Percentiles rank a stretch among this genome's conserved stretches.
Conservation (phyloP, 2,329 filamentous ascomycete species). For the Xylogone sp. region DNA sequence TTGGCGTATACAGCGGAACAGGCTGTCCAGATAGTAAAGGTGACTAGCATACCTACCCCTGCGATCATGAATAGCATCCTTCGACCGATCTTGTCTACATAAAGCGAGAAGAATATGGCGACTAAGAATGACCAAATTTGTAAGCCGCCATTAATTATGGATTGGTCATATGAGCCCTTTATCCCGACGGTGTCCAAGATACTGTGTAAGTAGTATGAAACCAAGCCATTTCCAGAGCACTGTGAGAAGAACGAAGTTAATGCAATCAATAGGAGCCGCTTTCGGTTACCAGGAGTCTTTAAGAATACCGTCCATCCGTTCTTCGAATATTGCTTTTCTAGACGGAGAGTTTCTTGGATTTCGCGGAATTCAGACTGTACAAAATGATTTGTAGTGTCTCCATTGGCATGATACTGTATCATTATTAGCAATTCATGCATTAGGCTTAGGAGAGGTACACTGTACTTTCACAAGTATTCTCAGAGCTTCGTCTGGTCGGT, state of each 20-base stretch:
- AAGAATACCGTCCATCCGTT: slow-evolving; percentile 37
- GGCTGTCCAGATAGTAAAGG: slow-evolving; percentile 23
- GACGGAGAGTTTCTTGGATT: slow-evolving; percentile 29
- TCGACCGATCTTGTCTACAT: slow-evolving; percentile 28
- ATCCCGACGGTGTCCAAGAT: slow-evolving; percentile 19
- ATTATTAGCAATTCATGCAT: neutral
- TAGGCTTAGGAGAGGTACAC: too few relatives aligned
- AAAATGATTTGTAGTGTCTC: slow-evolving; percentile 29
- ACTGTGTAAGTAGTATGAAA: slow-evolving; percentile 52
- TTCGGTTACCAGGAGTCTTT: slow-evolving; percentile 57
- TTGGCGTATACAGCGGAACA: slow-evolving; percentile 14
- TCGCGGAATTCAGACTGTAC: slow-evolving; percentile 35
- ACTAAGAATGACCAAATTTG: slow-evolving; percentile 25
- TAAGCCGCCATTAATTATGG: slow-evolving; percentile 17
- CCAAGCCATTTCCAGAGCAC: slow-evolving; percentile 64
- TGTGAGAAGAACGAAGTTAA: slow-evolving; percentile 63
- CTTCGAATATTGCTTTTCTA: slow-evolving; percentile 9
- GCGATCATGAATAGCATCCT: slow-evolving; percentile 24
- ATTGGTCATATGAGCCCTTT: slow-evolving; percentile 10
- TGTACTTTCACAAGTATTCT: slow-evolving; percentile 23
- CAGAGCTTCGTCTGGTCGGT: slow-evolving; percentile 17
- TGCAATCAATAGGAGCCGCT: slow-evolving; percentile 56
- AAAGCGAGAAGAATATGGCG: slow-evolving; percentile 21
- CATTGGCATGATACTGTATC: slow-evolving; percentile 29
- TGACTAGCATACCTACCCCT: slow-evolving; percentile 24